phyloP scores from a whole-genome alignment of 2,329 filamentous ascomycete species.

The Xylaria sp. region DNA sequence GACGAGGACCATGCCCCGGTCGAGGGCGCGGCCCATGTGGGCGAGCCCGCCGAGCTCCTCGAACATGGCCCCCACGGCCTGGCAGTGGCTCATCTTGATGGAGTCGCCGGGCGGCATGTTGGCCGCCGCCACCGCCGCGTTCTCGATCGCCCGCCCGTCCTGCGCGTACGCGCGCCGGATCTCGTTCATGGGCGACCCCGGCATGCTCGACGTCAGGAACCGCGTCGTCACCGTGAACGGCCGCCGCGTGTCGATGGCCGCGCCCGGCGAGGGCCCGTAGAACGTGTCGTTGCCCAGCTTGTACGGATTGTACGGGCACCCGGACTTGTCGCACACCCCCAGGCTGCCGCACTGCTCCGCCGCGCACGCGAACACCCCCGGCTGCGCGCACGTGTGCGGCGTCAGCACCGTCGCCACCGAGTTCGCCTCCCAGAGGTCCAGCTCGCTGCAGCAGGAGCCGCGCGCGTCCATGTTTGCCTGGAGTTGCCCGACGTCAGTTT shows the following conservation, averaged over 20 bases:
- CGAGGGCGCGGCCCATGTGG: slow-evolving; percentile 47
- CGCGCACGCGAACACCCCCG: slow-evolving; percentile 45
- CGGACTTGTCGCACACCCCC: slow-evolving; percentile 42
- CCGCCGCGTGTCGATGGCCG: slow-evolving; percentile 30
- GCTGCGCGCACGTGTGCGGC: slow-evolving; percentile 58
- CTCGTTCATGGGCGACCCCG: slow-evolving; percentile 40
- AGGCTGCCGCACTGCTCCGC: slow-evolving; percentile 31
- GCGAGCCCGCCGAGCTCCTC: slow-evolving; percentile 43
- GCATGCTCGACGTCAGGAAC: slow-evolving; percentile 34
- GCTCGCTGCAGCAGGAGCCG: slow-evolving; percentile 68
- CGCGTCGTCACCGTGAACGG: slow-evolving; percentile 35
- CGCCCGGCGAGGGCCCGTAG: slow-evolving; percentile 22
- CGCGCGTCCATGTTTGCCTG: slow-evolving; percentile 58
- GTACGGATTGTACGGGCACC: slow-evolving; percentile 45
- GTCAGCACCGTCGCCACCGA: slow-evolving; percentile 59
- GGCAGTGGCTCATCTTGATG: slow-evolving; percentile 31
- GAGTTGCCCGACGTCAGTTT: background rate
- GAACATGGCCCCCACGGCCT: slow-evolving; percentile 25
- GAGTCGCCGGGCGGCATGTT: slow-evolving; percentile 30
- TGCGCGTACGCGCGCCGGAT: slow-evolving; percentile 55
- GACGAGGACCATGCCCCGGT: slow-evolving; percentile 55
- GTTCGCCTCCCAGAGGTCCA: slow-evolving; percentile 71
- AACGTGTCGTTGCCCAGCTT: slow-evolving; percentile 32
- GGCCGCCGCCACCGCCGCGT: slow-evolving; percentile 37
- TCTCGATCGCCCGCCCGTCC: slow-evolving; percentile 48